Base-by-base conservation (phyloP, 1,284 basidiomycete species). In the Anthracocystis walkeri region DNA sequence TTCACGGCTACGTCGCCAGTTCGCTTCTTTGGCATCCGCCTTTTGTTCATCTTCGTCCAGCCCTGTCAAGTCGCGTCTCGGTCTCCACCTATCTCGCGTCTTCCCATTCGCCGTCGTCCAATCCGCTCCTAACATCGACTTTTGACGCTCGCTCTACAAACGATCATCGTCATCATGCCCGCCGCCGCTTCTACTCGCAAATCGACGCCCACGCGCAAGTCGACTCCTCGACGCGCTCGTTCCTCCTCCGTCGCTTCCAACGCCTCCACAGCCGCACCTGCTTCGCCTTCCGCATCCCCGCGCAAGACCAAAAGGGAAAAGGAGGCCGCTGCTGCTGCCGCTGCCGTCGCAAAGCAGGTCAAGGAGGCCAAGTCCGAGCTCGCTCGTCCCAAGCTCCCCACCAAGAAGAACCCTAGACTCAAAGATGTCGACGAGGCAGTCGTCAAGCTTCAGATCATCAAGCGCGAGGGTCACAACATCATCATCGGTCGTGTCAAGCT, bases 401-500 rank as follows among this genome's bases (percentile, higher is more conserved):
- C 69, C 60, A 74, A 77, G 56, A 75, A 71, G 51, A 83, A 83
- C 67, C 80, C 81, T 18, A 65, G 74, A 29, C 75, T 83, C 40
- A 66, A 67, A 57, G 75, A 79, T 41, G 75, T 72, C 61, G 77
- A 77, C 41, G 68, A 79, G 45, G 79, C 78, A 23, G 80, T 80
- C 38, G 92, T 93, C 76, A 94, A 93, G 86, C 93, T 93, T 83
- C 92, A 93, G 87, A 90, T 92, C 58, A 90, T 94, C 65, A 90
- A 90, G 81, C 90, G 92, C 65, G 92, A 93, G 82, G 91, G 90
- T 23, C 89, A 90, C 84, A 91, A 93, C 87, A 94, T 95, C 79
- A 89, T 93, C 66, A 93, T 94, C 64, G 96, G 94, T 10, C 89
- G 96, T 70, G 89, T 98, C 87, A 99, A 98, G 88, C 92, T 97